These are phyloP conservation scores for Zelonia costaricensis DNA, from an alignment of 208 protist species.

Conservation along the genomic window DNA sequence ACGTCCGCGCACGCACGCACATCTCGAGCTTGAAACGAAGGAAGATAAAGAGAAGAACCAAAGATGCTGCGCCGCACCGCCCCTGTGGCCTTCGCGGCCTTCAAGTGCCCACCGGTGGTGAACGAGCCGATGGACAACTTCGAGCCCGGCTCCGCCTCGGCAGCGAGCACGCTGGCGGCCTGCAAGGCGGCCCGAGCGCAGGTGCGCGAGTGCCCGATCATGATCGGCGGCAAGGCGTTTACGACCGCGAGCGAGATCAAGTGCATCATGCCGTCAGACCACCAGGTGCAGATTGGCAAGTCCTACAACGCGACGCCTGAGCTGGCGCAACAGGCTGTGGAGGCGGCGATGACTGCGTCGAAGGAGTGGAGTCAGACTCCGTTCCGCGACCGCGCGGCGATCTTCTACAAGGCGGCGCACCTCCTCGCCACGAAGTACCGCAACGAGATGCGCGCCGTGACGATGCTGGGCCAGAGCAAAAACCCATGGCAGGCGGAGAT, in stretches of 20 bases:
- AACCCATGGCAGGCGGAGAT: slow-evolving; percentile 98
- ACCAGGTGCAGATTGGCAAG: slow-evolving; percentile 72
- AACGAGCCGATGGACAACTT: slow-evolving; percentile 92
- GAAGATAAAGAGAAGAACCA: background rate
- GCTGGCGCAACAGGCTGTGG: slow-evolving; percentile 89
- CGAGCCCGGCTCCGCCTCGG: slow-evolving; percentile 69
- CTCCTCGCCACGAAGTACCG: slow-evolving; percentile 90
- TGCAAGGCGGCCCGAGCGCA: slow-evolving; percentile 57
- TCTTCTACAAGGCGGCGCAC: slow-evolving; percentile 95
- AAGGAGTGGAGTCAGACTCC: slow-evolving; percentile 75
- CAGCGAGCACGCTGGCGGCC: slow-evolving; percentile 60
- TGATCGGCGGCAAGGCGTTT: slow-evolving; percentile 91
- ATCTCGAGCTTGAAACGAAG: slow-evolving; percentile 2
- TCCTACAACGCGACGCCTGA: slow-evolving; percentile 87
- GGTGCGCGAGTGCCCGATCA: slow-evolving; percentile 85
- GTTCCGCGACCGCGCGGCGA: slow-evolving; percentile 90
- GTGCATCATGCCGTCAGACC: slow-evolving; percentile 76
- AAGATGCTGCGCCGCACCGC: slow-evolving; percentile 81
- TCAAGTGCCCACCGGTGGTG: slow-evolving; percentile 64
- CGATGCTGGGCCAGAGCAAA: slow-evolving; percentile 97
- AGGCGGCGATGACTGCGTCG: slow-evolving; percentile 76
- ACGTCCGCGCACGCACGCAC: too few species aligned
- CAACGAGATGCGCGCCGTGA: slow-evolving; percentile 88
- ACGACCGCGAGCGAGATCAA: slow-evolving; percentile 67
- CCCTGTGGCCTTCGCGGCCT: slow-evolving; percentile 52